A percentile compares a stretch with the other conserved stretches of the same genome.
Conservation (phyloP, 1,139 yeast genomes). For the Suhomyces bokatorum region DNA sequence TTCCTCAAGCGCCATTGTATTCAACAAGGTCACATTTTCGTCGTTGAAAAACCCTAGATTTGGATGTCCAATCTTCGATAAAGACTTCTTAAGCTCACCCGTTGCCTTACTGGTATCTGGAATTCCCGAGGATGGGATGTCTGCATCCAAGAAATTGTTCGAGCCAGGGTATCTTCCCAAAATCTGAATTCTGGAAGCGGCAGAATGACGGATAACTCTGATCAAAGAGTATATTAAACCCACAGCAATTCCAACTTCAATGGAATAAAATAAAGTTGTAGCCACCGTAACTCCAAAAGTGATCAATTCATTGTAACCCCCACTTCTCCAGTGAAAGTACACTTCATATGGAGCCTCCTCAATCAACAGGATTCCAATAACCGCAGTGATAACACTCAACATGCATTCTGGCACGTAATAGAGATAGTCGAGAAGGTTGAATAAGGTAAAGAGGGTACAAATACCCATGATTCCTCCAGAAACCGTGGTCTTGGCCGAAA, state of each 20-base stretch:
- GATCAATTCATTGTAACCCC: slow-evolving; percentile 74
- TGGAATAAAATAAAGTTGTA: slow-evolving; percentile 77
- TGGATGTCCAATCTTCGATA: slow-evolving; percentile 11
- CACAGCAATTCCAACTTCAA: slow-evolving; percentile 85
- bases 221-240: slow-evolving; percentile 82
- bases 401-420: slow-evolving; percentile 80
- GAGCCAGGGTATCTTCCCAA: slow-evolving; percentile 82
- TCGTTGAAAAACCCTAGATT: slow-evolving; percentile 39
- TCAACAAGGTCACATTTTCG: slow-evolving; percentile 38
- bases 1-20: slow-evolving; percentile 56
- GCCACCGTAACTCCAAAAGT: slow-evolving; percentile 72
- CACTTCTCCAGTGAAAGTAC: slow-evolving; percentile 67
- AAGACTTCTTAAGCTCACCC: neutral
- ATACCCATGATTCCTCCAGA: slow-evolving; percentile 81
- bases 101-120: neutral
- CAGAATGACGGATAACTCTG: slow-evolving; percentile 80
- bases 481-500: slow-evolving; percentile 81
- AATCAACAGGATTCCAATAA: slow-evolving; percentile 73
- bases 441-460: slow-evolving; percentile 65
- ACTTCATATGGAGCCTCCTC: slow-evolving; percentile 89
- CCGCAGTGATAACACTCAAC: slow-evolving; percentile 76
- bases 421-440: slow-evolving; percentile 60
- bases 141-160: slow-evolving; percentile 75
- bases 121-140: slow-evolving; percentile 32
- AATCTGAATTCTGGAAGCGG: slow-evolving; percentile 86